A percentile compares a stretch with the other conserved stretches of the same genome.
Conservation (phyloP, 2,329 filamentous ascomycete genomes). For the Penicillium frequentans region DNA sequence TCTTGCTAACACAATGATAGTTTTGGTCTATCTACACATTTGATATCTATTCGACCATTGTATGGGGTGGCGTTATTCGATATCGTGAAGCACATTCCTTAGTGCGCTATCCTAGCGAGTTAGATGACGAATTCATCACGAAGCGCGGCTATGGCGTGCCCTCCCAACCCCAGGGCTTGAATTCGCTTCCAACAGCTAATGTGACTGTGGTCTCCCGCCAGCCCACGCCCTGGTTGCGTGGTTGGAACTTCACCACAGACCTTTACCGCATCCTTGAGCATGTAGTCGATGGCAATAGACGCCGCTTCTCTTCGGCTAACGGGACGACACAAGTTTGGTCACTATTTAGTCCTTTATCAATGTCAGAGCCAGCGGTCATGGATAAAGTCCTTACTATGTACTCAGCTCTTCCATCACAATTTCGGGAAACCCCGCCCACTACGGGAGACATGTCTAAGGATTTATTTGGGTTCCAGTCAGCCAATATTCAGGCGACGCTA, state of each 20-base stretch:
- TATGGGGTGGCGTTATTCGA: slow-evolving; percentile 51
- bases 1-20: slow-evolving; percentile 24
- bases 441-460: slow-evolving; percentile 36
- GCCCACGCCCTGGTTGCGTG: slow-evolving; percentile 49
- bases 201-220: slow-evolving; percentile 13
- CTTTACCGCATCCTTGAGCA: slow-evolving; percentile 59
- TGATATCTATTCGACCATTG: slow-evolving; percentile 55
- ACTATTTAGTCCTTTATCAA: slow-evolving; percentile 19
- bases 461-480: slow-evolving; percentile 51
- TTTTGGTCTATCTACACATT: slow-evolving; percentile 61
- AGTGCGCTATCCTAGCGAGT: slow-evolving; percentile 52
- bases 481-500: slow-evolving; percentile 52
- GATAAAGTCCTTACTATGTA: slow-evolving; percentile 26
- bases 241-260: slow-evolving; percentile 60
- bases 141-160: slow-evolving; percentile 27
- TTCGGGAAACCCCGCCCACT: slow-evolving; percentile 26
- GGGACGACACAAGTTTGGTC: slow-evolving; percentile 26
- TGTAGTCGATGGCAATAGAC: slow-evolving; percentile 32
- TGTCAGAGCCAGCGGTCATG: slow-evolving; percentile 25
- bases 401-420: slow-evolving; percentile 23
- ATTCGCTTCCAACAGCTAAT: slow-evolving; percentile 4
- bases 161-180: slow-evolving; percentile 12
- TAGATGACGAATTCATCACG: slow-evolving; percentile 49
- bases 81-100: slow-evolving; percentile 48
- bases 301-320: slow-evolving; percentile 21